phyloP scores from a whole-genome alignment of 768 basidiomycete genomes.

The Amanita rubescens region DNA sequence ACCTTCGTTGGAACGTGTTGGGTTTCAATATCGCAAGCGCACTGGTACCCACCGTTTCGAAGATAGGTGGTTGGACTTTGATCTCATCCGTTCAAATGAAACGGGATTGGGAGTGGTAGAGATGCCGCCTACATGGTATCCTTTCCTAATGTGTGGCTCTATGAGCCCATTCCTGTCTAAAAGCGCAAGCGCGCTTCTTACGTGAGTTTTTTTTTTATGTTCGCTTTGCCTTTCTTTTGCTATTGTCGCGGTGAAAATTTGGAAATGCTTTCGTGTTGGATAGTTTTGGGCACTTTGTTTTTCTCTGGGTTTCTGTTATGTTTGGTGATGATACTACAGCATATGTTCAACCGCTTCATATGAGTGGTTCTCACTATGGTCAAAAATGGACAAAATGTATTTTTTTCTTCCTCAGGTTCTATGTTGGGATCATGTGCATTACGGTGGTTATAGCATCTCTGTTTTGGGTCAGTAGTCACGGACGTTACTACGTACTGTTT shows the following conservation, averaged over 20 bases:
- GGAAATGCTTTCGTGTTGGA: background rate
- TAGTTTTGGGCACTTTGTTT: background rate
- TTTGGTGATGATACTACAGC: conserved; percentile 1
- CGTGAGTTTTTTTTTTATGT: background rate
- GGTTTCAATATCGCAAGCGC: conserved; percentile 34
- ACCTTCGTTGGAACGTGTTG: conserved; percentile 24
- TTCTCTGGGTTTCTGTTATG: background rate
- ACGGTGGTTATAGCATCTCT: background rate
- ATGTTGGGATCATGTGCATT: conserved; percentile 1
- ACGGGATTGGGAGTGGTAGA: conserved; percentile 20
- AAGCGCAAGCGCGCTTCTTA: background rate
- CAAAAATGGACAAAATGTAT: background rate
- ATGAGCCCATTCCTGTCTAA: conserved; percentile 9
- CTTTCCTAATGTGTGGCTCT: conserved; percentile 33
- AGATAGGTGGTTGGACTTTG: conserved; percentile 36
- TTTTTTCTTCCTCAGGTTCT: background rate
- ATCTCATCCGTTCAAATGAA: conserved; percentile 20
- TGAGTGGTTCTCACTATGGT: background rate
- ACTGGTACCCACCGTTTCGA: conserved; percentile 33
- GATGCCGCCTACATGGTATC: conserved; percentile 29
- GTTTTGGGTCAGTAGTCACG: conserved; percentile 4
- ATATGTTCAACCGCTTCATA: background rate
- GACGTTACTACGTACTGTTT: background rate
- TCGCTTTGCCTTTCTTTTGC: background rate
- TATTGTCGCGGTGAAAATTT: background rate